Conservation (phyloP, 2,329 filamentous ascomycete species). For the Cercospora zeae-maydis region DNA sequence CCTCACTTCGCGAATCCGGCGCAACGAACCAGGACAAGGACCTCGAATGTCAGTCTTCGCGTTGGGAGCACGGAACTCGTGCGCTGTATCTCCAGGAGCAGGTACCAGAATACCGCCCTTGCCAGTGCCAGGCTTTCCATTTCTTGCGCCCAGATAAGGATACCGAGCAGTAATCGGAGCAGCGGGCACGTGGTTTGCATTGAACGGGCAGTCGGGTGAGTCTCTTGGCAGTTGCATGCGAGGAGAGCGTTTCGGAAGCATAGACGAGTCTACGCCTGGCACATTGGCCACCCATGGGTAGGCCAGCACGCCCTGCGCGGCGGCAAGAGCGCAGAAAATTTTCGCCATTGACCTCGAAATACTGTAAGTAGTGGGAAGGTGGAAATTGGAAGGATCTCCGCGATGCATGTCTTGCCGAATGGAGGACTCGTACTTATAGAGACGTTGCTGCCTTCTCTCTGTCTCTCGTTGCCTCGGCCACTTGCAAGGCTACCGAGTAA, state of each 20-base stretch:
- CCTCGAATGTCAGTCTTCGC: constrained; percentile 39
- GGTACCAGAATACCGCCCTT: constrained; percentile 44
- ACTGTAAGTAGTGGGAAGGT: background rate
- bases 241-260: constrained; percentile 24
- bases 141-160: constrained; percentile 42
- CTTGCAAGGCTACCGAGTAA: background rate
- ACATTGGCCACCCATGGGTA: constrained; percentile 40
- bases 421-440: background rate
- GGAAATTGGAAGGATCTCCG: background rate
- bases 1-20: background rate
- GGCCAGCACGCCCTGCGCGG: constrained; percentile 26
- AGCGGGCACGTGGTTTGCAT: constrained; percentile 38
- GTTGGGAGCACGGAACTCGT: constrained; percentile 37
- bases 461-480: constrained; percentile 5
- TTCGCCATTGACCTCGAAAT: constrained; percentile 6
- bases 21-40: constrained; percentile 30
- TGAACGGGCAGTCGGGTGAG: constrained; percentile 36
- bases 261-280: constrained; percentile 37
- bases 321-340: constrained; percentile 12
- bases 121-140: constrained; percentile 40
- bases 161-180: constrained; percentile 33
- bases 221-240: constrained; percentile 15
- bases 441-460: background rate
- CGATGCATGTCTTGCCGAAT: background rate
- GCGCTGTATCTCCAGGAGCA: constrained; percentile 39